Percentiles rank a stretch among this genome's conserved stretches.
phyloP scores from a whole-genome alignment of 352 stramenopile species.

The Blastocystis hominis region DNA sequence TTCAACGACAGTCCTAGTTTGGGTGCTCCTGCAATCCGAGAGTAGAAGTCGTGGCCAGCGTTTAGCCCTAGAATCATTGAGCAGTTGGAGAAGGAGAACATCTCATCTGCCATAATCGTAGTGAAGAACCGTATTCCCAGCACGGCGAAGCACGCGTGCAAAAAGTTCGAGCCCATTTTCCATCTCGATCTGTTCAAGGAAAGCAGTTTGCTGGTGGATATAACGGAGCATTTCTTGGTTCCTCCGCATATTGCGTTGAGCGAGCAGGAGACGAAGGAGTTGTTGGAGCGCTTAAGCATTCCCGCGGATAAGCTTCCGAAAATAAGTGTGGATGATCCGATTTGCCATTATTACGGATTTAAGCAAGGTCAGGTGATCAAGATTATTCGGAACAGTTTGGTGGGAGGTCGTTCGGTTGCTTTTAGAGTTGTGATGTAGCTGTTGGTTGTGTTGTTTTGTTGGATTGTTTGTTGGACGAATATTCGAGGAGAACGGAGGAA shows the following conservation, averaged over 20 bases:
- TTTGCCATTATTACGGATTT: conserved; percentile 56
- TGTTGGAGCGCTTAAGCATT: conserved; percentile 44
- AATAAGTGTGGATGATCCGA: conserved; percentile 31
- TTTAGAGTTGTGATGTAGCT: conserved; percentile 58
- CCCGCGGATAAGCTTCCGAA: conserved; percentile 48
- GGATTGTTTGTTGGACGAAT: not conserved
- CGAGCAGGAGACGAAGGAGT: conserved; percentile 56
- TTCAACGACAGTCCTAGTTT: conserved; percentile 25
- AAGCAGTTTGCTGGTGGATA: conserved; percentile 58
- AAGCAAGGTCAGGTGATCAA: conserved; percentile 57
- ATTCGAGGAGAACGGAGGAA: not conserved
- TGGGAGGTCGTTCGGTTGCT: conserved; percentile 52
- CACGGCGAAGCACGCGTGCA: conserved; percentile 26
- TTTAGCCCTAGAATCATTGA: conserved; percentile 35
- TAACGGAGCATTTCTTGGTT: conserved; percentile 59
- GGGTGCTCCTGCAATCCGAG: conserved; percentile 9
- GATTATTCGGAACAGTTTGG: conserved; percentile 50
- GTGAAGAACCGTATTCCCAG: conserved; percentile 44
- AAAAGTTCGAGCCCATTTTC: conserved; percentile 53
- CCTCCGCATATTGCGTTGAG: conserved; percentile 57
- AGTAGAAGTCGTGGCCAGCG: not conserved
- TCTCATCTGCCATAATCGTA: conserved; percentile 35
- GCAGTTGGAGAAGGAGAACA: conserved; percentile 41
- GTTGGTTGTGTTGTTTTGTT: not conserved
- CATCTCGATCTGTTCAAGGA: conserved; percentile 58